Base-by-base conservation (phyloP, 306 rosid genomes). In the Arachis stenosperma region DNA sequence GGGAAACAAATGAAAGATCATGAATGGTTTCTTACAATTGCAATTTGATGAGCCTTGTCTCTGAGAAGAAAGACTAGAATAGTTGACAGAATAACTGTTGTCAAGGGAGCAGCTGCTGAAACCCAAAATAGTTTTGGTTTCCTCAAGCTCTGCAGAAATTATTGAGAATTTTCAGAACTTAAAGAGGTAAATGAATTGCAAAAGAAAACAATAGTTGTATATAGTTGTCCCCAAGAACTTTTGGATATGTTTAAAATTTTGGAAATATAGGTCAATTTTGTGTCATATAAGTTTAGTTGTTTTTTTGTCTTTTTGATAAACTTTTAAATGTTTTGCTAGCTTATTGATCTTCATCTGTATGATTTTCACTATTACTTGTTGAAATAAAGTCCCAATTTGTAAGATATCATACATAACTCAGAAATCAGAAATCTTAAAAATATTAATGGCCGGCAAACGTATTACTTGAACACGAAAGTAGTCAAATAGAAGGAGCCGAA, bases 101-200 rank as follows among this genome's bases (percentile, higher is more conserved):
- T 86, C 67, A 94, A 81, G 2, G 98, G 98, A 36, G 98, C 97
- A 27, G 98, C 97, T 22, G 97, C 96, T 57, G 97, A 90, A 75
- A 91, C 76, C 97, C 97, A 91, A 66, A 94, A 94, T 22, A 91
- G 85, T 66, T 86, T 89, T 52, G 97, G 96, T 64, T 85, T 91
- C 90, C 65, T 89, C 84, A 81, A 71, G 83, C 97, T 88, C 97
- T 94, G 94, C 78, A 64, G 63, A 81, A 72, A 56, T 56, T 40
- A 40, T 67, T 75, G 33, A 36, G 14, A 79, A 57, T 27, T 5
- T 52, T 71, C 29, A 81, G 65, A 64, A 39, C 30, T 40, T 65
- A 61, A 22, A 48, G 33, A 43, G 46, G 40, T 5, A 14, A 70
- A 54, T 53, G 47, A 59, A 39, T 51, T 22, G 51, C 15, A 1